Base-by-base conservation (phyloP, 1,284 basidiomycete species). In the Mycena sp. region DNA sequence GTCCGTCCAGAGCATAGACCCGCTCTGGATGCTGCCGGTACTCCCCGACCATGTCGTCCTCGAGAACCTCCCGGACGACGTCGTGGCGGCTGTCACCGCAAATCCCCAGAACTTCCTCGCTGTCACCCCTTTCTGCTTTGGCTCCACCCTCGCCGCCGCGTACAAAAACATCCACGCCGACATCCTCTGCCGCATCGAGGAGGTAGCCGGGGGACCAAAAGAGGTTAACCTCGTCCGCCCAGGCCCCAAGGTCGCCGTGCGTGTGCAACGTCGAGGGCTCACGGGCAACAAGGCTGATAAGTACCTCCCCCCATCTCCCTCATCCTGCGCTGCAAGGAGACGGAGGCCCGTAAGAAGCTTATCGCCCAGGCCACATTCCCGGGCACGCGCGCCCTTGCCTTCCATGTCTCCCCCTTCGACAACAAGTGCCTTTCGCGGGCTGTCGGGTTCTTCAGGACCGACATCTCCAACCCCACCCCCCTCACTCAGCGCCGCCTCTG, bases 401-500 rank as follows among this genome's bases (percentile, higher is more conserved):
- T 57, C 35, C 35, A 25, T n/a, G 17, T 6, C 32, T 37, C 45
- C 45, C 12, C 41, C 55, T 37, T 58, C 46, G 21, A 58, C 46
- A 4, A 26, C 11, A 6, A n/a, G 4, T 7, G 12, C 38, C 26
- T 40, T 1, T 58, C 56, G 11, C 43, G 46, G 46, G 25, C 26
- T 14, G 4, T 58, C 0, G 46, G 37, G n/a, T 50, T 58, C 38
- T 43, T 49, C 19, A 3, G 10, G 17, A 55, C 52, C 38, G 52
- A 54, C 12, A 43, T 56, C 45, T 4, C 3, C 7, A 45, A 29
- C 32, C 17, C 23, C 3, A 32, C 43, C 5, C 17, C 21, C 6
- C 16, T 48, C 30, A 17, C 25, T 3, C 44, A 4, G 30, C 1
- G 37, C 5, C 48, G 38, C 38, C 56, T 58, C 28, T 32, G 26